Percentiles rank a stretch among this genome's conserved stretches.
Conservation (phyloP, 2,329 filamentous ascomycete species). For the Scleromitrula shiraiana region DNA sequence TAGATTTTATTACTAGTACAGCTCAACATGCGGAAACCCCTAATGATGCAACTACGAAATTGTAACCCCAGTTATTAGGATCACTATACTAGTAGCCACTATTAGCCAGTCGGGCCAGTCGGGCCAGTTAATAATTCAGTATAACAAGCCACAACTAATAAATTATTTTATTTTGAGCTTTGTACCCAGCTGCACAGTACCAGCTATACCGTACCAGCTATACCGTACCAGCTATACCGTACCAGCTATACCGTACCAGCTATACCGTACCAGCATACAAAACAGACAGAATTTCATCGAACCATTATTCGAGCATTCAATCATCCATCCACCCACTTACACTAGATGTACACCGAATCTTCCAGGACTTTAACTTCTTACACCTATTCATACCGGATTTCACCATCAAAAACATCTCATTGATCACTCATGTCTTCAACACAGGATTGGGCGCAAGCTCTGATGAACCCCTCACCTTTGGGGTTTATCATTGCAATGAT, state of each 20-base stretch:
- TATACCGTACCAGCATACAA: too few relatives aligned
- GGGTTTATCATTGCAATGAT: constrained; percentile 61
- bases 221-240: too few relatives aligned
- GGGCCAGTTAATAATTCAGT: too few relatives aligned
- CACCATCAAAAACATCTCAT: background rate
- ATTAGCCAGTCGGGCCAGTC: background rate
- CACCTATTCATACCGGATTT: background rate
- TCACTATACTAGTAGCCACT: background rate
- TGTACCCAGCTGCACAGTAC: too few relatives aligned
- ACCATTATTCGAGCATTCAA: background rate
- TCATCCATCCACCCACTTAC: background rate
- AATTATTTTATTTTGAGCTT: too few relatives aligned
- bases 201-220: too few relatives aligned
- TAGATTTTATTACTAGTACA: too few relatives aligned
- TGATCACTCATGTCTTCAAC: constrained; percentile 13
- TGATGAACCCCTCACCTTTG: constrained; percentile 51
- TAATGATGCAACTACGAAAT: background rate
- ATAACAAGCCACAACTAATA: too few relatives aligned
- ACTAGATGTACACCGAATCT: background rate
- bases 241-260: too few relatives aligned
- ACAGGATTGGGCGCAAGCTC: constrained; percentile 37
- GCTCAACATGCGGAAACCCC: constrained; percentile 2
- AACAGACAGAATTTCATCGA: too few relatives aligned
- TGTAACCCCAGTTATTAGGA: background rate
- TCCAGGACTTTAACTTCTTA: background rate